phyloP scores from a whole-genome alignment of 2,329 filamentous ascomycete genomes.

The Scedosporium aurantiacum region DNA sequence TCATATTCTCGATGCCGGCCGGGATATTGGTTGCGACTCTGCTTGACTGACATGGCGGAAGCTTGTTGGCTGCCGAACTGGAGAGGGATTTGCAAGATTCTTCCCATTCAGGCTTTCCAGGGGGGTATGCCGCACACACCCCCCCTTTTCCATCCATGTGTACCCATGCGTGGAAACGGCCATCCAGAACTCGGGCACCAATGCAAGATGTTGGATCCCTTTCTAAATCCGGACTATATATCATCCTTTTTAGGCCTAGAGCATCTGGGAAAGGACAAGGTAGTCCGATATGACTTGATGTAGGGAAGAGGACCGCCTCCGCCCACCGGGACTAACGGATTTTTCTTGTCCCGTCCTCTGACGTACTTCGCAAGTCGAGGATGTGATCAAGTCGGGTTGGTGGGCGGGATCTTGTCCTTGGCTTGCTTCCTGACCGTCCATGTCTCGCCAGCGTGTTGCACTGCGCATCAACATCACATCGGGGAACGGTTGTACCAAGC shows the following conservation, averaged over 20 bases:
- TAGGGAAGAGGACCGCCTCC: background rate
- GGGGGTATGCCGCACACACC: background rate
- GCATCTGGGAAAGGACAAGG: background rate
- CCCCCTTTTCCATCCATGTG: background rate
- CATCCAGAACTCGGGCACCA: slow-evolving; percentile 3
- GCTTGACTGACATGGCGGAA: slow-evolving; percentile 3
- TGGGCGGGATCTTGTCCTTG: background rate
- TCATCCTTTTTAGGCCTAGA: background rate
- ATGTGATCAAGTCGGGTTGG: background rate
- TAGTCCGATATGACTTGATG: background rate
- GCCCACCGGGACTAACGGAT: background rate
- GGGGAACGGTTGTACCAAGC: background rate
- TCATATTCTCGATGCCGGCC: background rate
- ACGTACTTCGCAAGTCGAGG: background rate
- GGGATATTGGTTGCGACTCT: background rate
- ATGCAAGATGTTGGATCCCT: slow-evolving; percentile 1
- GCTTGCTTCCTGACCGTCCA: background rate
- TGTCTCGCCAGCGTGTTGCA: background rate
- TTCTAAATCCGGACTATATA: background rate
- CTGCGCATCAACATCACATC: background rate
- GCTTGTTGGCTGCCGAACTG: background rate
- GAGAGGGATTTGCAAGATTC: background rate
- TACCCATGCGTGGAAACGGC: background rate
- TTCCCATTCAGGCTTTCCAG: background rate
- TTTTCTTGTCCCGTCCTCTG: background rate